Evolutionary conservation across 202 grass and related monocot genomes (phyloP), one percentile per base, ranked within the genome.

Genomic region (Zizania palustris): DNA sequence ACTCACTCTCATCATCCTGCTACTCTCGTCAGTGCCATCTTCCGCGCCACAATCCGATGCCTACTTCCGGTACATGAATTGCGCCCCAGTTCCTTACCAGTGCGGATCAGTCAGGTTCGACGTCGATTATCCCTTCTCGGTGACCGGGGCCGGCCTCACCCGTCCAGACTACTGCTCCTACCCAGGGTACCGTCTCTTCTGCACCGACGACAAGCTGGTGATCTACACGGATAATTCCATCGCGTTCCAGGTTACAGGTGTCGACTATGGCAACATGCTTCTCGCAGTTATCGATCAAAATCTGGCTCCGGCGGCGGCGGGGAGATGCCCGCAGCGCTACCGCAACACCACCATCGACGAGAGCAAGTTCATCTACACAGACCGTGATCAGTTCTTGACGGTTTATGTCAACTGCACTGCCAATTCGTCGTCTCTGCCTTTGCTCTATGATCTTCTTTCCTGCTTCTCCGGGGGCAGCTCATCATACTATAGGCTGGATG

Each of bases 161-260:
- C 82, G 69, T 7, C 85, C 68, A 0, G 85, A 82, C 69, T 87
- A 87, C 53, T 83, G 85, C 74, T 78, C 80, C 5, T 56, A 42
- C 69, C 85, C 85, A 0, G 85, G 78, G 1, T 51, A 85, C 59
- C 73, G 49, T 13, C 49, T 68, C 11, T 21, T 65, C 59, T 91
- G 71, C 85, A 35, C 35, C 1, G 0, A 14, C 34, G 7, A 8
- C 11, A 42, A 13, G 0, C 37, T 85, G 4, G 3, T 15, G 36
- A 87, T 82, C 77, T 12, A 18, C 57, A 55, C 62, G 67, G 57
- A 14, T 37, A 62, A 14, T 37, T 4, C 53, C 6, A 15, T 1
- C 39, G 46, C 15, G 16, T 79, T 87, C 81, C 68, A 57, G 62
- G 73, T 82, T 16, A 82, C 58, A 0, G 0, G 15, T 12, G 2